Conservation (phyloP, 1,284 basidiomycete species). For the Moniliophthora roreri region DNA sequence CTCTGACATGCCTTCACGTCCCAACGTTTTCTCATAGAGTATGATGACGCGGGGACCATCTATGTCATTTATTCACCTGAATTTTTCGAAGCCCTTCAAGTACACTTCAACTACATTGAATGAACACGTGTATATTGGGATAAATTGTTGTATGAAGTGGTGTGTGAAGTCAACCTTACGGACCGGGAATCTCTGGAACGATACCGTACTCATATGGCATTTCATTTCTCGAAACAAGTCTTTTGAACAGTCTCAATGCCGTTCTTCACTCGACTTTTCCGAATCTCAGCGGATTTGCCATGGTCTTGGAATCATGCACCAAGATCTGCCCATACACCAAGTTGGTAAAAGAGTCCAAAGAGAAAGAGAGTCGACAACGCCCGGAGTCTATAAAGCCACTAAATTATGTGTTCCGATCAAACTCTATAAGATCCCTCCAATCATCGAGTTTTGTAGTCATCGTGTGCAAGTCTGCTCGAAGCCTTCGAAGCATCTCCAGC, state of each 20-base stretch:
- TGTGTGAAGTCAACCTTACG: no score
- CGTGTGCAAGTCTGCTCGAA: background rate
- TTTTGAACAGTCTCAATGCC: background rate
- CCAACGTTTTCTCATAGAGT: no score
- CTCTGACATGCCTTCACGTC: no score
- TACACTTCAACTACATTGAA: no score
- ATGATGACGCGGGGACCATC: no score
- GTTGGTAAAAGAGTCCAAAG: background rate
- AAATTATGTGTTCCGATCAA: slow-evolving; percentile 9
- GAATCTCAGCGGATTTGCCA: background rate
- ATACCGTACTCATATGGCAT: no score
- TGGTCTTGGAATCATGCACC: background rate
- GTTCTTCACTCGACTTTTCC: background rate
- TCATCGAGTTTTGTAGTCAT: background rate
- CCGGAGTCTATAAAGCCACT: background rate
- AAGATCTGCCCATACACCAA: background rate
- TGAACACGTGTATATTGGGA: no score
- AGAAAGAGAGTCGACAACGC: background rate
- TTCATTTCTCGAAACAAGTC: no score
- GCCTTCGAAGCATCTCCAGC: background rate
- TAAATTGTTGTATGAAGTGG: no score
- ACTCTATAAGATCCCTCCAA: background rate
- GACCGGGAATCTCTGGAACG: no score
- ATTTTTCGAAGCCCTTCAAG: no score
- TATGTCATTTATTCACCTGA: no score